Percentiles rank a stretch among this genome's conserved stretches.
Evolutionary conservation across 169 alveolate genomes (phyloP).

Genomic region (Neospora caninum): DNA sequence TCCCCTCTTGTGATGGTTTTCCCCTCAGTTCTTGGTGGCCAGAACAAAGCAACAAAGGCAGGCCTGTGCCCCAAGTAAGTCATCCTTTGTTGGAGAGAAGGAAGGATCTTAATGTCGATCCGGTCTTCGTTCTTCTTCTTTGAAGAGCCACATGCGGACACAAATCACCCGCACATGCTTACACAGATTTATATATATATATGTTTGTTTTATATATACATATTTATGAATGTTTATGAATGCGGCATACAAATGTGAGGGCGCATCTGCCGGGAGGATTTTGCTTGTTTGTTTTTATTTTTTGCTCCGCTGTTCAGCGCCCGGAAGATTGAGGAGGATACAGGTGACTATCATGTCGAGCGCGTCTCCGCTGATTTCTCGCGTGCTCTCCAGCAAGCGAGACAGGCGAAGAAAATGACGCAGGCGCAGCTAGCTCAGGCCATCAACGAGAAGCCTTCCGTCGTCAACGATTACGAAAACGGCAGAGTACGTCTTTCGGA

Average conservation of each 20-base stretch:
- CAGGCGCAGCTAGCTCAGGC: conserved; percentile 78
- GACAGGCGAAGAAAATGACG: conserved; percentile 71
- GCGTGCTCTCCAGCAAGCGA: conserved; percentile 73
- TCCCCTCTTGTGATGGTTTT: not conserved
- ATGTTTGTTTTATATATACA: not conserved
- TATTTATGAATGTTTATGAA: not conserved
- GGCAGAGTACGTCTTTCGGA: conserved; percentile 60
- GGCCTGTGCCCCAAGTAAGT: conserved; percentile 65
- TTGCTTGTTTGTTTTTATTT: not conserved
- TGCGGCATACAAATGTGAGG: not conserved
- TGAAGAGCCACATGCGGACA: too few species aligned
- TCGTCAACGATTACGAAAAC: conserved; percentile 72
- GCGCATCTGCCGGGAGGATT: not conserved
- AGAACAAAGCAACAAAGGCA: conserved; percentile 47
- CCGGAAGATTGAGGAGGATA: conserved; percentile 71
- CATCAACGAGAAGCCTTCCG: conserved; percentile 77
- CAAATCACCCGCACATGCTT: not conserved
- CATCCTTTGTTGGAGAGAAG: too few species aligned
- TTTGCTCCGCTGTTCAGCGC: conserved; percentile 60
- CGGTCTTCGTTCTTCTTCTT: too few species aligned
- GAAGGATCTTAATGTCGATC: too few species aligned
- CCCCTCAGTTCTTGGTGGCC: conserved; percentile 55
- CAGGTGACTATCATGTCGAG: conserved; percentile 73
- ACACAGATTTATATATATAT: not conserved
- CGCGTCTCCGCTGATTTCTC: conserved; percentile 75